Conservation (phyloP, 768 basidiomycete species). For the Kwoniella botswanensis region DNA sequence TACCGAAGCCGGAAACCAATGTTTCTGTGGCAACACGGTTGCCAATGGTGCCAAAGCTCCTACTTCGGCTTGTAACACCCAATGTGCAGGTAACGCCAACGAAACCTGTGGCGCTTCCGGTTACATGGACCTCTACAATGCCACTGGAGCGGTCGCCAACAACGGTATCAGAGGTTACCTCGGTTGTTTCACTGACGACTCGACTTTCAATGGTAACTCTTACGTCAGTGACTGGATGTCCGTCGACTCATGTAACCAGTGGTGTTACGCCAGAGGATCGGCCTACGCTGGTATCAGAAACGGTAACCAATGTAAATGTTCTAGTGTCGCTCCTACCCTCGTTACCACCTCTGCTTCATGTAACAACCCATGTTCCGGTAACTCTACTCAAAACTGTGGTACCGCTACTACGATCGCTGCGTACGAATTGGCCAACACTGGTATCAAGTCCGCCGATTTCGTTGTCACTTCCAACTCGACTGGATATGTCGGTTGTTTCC, state of each 20-base stretch:
- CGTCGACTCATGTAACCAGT: constrained; percentile 28
- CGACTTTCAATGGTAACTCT: constrained; percentile 16
- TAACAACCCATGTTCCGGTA: constrained; percentile 25
- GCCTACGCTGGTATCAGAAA: constrained; percentile 27
- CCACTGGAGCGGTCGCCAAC: constrained; percentile 22
- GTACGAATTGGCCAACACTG: constrained; percentile 26
- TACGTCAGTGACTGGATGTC: constrained; percentile 31
- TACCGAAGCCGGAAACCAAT: constrained; percentile 32
- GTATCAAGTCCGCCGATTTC: constrained; percentile 22
- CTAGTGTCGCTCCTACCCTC: constrained; percentile 23
- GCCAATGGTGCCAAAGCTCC: constrained; percentile 25
- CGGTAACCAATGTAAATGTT: constrained; percentile 38
- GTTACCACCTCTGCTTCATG: constrained; percentile 28
- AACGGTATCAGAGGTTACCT: constrained; percentile 29
- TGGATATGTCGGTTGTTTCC: constrained; percentile 35
- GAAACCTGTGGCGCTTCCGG: constrained; percentile 37
- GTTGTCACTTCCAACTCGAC: constrained; percentile 17
- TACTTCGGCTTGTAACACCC: constrained; percentile 21
- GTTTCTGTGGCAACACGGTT: constrained; percentile 30
- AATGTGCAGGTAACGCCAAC: constrained; percentile 34
- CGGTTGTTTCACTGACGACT: constrained; percentile 41
- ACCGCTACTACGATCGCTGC: constrained; percentile 26
- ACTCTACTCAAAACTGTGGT: constrained; percentile 37
- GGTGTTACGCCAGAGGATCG: constrained; percentile 25
- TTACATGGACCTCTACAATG: constrained; percentile 35